Evolutionary conservation across 2,329 filamentous ascomycete genomes (phyloP), one percentile per base, ranked within the genome.

Genomic region (Epichloe brachyelytri): DNA sequence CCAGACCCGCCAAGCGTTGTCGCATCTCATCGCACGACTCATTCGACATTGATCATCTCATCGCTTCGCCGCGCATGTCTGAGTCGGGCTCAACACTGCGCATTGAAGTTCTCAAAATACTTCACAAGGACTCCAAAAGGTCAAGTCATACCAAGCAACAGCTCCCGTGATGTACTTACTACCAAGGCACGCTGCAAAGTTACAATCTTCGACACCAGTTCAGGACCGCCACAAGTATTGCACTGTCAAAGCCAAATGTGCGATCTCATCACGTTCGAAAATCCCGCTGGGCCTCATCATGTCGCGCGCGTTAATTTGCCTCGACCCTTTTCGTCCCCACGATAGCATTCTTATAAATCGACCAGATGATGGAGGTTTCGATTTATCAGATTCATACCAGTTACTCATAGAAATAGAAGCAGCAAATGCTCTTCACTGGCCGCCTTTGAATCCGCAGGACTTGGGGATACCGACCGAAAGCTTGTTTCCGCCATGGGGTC

Each of bases 241-340:
- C 70, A 78, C 57, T 76, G 75, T 55, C 71, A 77, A 58, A 78
- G 71, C 54, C 75, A 80, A 58, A 63, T 73, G 8, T 80, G 77
- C 63, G 71, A 71, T 43, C 64, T 81, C 54, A 72, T 68, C 48
- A 66, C 75, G 3, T 75, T 71, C 58, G 71, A 73, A 56, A 74
- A 75, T 38, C 64, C 72, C 2, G 66, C 70, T 48, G 72, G 69
- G 30, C 68, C 69, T 47, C 68, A 71, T 43, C 68, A 66, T 33
- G 69, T 76, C 52, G 71, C 74, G 12, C 70, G 73, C 45, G 65
- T 80, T 26, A 70, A 73, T 55, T 58, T 77, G 45, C 66, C 69
- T 33, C 62, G 65, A 20, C 74, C 77, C 1, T 80, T 80, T 68
- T 69, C 38, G 66, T 81, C 12, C 74, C 3, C 68, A 73, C 36